Evolutionary conservation across 371 early-diverging fungal species (phyloP).

Genomic region (Mortierella sp.): DNA sequence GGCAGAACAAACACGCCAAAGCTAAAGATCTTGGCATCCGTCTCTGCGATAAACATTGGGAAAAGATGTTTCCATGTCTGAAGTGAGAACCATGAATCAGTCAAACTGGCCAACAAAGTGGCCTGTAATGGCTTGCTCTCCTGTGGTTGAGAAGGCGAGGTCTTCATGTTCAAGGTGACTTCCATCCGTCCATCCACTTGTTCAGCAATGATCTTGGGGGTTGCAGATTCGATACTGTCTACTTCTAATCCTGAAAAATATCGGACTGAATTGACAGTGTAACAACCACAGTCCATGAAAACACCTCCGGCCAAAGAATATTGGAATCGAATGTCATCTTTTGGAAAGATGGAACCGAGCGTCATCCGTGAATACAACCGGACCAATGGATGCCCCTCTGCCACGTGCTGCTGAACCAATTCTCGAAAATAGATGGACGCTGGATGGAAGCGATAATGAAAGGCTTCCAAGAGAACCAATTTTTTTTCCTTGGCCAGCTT

Average conservation of each 20-base stretch:
- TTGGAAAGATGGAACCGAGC: slow-evolving; percentile 16
- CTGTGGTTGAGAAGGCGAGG: not conserved
- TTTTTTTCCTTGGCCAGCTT: slow-evolving; percentile 34
- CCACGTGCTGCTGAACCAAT: slow-evolving; percentile 28
- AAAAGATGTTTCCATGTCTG: slow-evolving; percentile 20
- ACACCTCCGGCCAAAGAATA: slow-evolving; percentile 55
- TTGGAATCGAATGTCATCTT: slow-evolving; percentile 56
- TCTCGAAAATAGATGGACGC: slow-evolving; percentile 31
- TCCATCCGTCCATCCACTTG: slow-evolving; percentile 39
- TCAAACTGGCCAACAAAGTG: slow-evolving; percentile 7
- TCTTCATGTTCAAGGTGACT: slow-evolving; percentile 21
- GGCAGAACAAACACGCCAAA: slow-evolving; percentile 49
- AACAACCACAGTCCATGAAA: slow-evolving; percentile 58
- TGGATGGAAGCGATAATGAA: slow-evolving; percentile 60
- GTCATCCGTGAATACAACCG: slow-evolving; percentile 14
- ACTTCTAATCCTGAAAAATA: slow-evolving; percentile 41
- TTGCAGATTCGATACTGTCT: slow-evolving; percentile 20
- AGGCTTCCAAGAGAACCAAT: slow-evolving; percentile 58
- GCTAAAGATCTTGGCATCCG: slow-evolving; percentile 46
- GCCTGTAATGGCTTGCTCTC: slow-evolving; percentile 4
- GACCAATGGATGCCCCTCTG: slow-evolving; percentile 15
- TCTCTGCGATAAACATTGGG: slow-evolving; percentile 26
- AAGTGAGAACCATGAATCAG: slow-evolving; percentile 26
- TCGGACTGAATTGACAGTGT: slow-evolving; percentile 52
- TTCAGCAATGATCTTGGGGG: slow-evolving; percentile 21